Evolutionary conservation across 1,284 basidiomycete species (phyloP).

Genomic region (Fistulina hepatica): DNA sequence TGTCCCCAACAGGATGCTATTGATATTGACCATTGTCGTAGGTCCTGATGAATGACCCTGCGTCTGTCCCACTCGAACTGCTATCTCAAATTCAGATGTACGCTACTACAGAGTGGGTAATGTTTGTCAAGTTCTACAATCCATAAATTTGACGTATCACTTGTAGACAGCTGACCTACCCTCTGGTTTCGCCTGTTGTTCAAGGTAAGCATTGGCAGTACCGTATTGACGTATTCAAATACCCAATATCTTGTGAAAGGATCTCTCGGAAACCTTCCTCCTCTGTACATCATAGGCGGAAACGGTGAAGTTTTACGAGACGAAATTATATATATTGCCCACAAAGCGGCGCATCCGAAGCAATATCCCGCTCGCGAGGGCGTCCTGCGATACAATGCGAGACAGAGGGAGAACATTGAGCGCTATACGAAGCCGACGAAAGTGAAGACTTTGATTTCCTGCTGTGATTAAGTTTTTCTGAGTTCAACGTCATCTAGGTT

Average conservation of each 20-base stretch:
- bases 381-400: slow-evolving; percentile 32
- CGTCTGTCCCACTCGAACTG: slow-evolving; percentile 37
- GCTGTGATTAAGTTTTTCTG: not conserved
- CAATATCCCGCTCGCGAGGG: slow-evolving; percentile 56
- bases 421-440: slow-evolving; percentile 60
- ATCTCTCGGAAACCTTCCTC: slow-evolving; percentile 76
- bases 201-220: too few relatives aligned
- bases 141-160: slow-evolving; percentile 2
- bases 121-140: not conserved
- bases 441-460: slow-evolving; percentile 21
- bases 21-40: too few relatives aligned
- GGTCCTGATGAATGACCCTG: slow-evolving; percentile 43
- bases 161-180: slow-evolving; percentile 63
- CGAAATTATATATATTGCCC: slow-evolving; percentile 74
- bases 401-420: slow-evolving; percentile 43
- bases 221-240: too few relatives aligned
- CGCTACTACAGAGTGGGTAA: slow-evolving; percentile 58
- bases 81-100: slow-evolving; percentile 73
- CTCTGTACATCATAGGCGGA: slow-evolving; percentile 70
- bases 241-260: too few relatives aligned
- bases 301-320: slow-evolving; percentile 75
- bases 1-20: too few relatives aligned
- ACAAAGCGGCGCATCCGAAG: slow-evolving; percentile 72
- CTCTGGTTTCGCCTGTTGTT: slow-evolving; percentile 68
- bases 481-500: slow-evolving; percentile 32